Evolutionary conservation across 2,329 filamentous ascomycete species (phyloP), one percentile per base, ranked within the genome.

Genomic region (Sporothrix luriei): DNA sequence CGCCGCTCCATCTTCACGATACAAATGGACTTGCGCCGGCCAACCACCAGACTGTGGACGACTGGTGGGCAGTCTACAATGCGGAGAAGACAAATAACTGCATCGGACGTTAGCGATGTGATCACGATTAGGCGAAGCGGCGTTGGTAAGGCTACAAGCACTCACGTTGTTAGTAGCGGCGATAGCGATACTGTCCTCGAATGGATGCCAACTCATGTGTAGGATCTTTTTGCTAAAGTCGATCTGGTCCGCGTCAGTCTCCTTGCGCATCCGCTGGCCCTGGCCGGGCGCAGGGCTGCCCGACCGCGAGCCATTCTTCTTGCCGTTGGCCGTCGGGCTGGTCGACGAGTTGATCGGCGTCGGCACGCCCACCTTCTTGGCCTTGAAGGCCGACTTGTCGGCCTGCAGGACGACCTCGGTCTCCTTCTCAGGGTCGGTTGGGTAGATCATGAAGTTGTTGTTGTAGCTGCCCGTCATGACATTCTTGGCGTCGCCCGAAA

Each of bases 361-460:
- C 52, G 95, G 95, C 66, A 99, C 92, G 72, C 95, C 95, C 74
- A 99, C 94, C 85, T 98, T 99, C 89, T 99, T 99, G 48, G 95
- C 95, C 83, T 99, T 99, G 88, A 99, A 99, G 13, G 95, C 95
- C 69, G 93, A 97, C 84, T 99, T 99, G 80, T 99, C 95, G 51
- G 95, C 95, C 80, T 99, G 95, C 70, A 99, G 84, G 61, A 99
- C 95, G 62, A 99, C 94, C 80, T 99, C 95, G 3, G 94, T 94
- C 78, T 99, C 95, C 82, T 96, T 96, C 74, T 94, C 92, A 7
- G 94, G 92, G 76, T 98, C 94, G 33, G 94, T 95, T 4, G 95
- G 95, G 80, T 98, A 99, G 78, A 99, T 99, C 95, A 99, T 99
- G 85, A 99, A 98, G 83, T 99, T 99, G 84, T 99, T 99, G 86